Percentiles rank a stretch among this genome's conserved stretches.
These are phyloP conservation scores for Trichophyton verrucosum DNA, from an alignment of 2,329 filamentous ascomycete species.

Conservation along the genomic window DNA sequence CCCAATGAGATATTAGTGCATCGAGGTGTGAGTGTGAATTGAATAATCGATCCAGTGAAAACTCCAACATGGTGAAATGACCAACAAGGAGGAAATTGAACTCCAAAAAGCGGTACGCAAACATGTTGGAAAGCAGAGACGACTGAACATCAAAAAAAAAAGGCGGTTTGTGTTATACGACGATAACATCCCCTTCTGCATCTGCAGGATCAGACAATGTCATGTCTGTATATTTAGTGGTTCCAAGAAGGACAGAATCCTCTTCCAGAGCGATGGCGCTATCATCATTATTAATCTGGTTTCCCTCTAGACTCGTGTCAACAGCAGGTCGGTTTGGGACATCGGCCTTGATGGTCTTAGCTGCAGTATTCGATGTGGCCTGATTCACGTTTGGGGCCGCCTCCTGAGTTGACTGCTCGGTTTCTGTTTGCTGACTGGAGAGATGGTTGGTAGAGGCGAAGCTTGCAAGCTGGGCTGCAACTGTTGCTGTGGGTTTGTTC, in stretches of 20 bases:
- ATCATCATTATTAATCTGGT: conserved; percentile 48
- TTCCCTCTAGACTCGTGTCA: conserved; percentile 31
- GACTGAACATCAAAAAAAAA: not conserved
- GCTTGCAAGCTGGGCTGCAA: not conserved
- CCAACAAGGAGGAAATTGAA: not conserved
- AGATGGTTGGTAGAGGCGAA: not conserved
- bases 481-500: not conserved
- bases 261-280: conserved; percentile 58
- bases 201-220: conserved; percentile 35
- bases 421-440: not conserved
- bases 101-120: not conserved
- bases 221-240: conserved; percentile 35
- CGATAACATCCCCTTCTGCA: conserved; percentile 35
- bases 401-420: conserved; percentile 13
- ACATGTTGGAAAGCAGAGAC: not conserved
- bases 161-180: conserved; percentile 24
- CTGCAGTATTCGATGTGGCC: conserved; percentile 11
- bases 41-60: not conserved
- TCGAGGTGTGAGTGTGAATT: not conserved
- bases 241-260: conserved; percentile 31
- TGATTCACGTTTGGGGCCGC: conserved; percentile 12
- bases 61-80: not conserved
- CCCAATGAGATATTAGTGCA: conserved; percentile 1
- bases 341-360: not conserved
- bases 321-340: not conserved